These are phyloP conservation scores for Rhodotorula sp. DNA, from an alignment of 1,284 basidiomycete genomes.

Conservation along the genomic window DNA sequence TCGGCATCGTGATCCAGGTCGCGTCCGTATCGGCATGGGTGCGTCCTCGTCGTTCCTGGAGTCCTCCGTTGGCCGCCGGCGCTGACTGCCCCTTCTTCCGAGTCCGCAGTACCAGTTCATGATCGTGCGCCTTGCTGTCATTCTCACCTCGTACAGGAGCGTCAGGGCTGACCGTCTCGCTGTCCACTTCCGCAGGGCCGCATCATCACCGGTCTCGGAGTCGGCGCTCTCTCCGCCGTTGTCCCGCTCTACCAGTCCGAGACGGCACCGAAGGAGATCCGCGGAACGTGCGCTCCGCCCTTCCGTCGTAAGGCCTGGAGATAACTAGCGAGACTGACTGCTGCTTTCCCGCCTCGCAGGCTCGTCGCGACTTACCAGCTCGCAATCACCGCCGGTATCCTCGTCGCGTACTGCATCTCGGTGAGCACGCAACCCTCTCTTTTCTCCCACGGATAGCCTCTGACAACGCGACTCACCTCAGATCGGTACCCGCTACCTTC, in stretches of 20 bases:
- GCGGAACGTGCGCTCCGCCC: slow-evolving; percentile 59
- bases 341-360: background rate
- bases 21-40: slow-evolving; percentile 58
- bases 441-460: too few relatives aligned
- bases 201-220: slow-evolving; percentile 57
- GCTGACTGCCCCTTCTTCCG: background rate
- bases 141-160: background rate
- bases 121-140: slow-evolving; percentile 53
- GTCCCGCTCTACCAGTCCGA: slow-evolving; percentile 64
- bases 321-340: background rate
- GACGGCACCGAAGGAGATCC: slow-evolving; percentile 72
- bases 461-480: background rate
- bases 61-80: background rate
- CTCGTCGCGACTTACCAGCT: slow-evolving; percentile 65
- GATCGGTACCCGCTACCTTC: slow-evolving; percentile 50
- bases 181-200: background rate
- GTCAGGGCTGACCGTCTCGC: slow-evolving; percentile 45
- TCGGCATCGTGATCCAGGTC: slow-evolving; percentile 65
- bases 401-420: slow-evolving; percentile 62
- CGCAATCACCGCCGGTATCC: slow-evolving; percentile 69
- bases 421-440: background rate
- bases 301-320: background rate
- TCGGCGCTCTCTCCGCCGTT: slow-evolving; percentile 71
- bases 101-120: slow-evolving; percentile 53
- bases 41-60: background rate